Conservation (phyloP, 306 rosid species). For the Trifolium pratense region DNA sequence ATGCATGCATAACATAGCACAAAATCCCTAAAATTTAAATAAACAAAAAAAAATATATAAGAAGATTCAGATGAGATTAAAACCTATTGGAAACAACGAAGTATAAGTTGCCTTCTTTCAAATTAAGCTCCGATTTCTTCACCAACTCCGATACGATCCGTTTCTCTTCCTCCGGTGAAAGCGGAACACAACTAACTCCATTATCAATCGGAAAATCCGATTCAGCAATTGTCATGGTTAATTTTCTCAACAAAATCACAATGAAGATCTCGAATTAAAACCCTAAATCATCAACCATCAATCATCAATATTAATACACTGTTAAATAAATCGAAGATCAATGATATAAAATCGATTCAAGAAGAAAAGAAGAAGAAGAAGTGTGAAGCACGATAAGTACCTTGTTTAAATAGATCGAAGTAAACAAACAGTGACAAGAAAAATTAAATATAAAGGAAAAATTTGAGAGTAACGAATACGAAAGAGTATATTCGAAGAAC, state of each 20-base stretch:
- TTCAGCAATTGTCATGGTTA: slow-evolving; percentile 76
- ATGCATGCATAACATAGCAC: background rate
- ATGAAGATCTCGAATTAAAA: slow-evolving; percentile 48
- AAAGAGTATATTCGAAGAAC: slow-evolving; percentile 45
- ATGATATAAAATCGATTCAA: background rate
- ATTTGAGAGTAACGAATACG: background rate
- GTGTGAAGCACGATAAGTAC: slow-evolving; percentile 46
- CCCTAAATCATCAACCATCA: slow-evolving; percentile 21
- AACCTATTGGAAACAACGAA: slow-evolving; percentile 80
- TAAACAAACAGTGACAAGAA: slow-evolving; percentile 15
- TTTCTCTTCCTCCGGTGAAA: slow-evolving; percentile 80
- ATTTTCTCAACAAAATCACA: background rate
- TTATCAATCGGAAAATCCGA: slow-evolving; percentile 72
- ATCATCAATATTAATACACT: slow-evolving; percentile 12
- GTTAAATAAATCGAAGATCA: slow-evolving; percentile 16
- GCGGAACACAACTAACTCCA: slow-evolving; percentile 69
- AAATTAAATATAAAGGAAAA: background rate
- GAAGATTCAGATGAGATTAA: slow-evolving; percentile 3
- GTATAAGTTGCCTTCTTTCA: slow-evolving; percentile 80
- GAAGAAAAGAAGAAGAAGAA: slow-evolving; percentile 7
- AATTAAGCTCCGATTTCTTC: slow-evolving; percentile 72
- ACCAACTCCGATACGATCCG: slow-evolving; percentile 70
- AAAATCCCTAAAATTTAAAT: slow-evolving; percentile 4
- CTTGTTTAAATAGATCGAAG: slow-evolving; percentile 50
- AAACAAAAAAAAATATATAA: background rate